Percentiles rank a stretch among this genome's conserved stretches.
These are phyloP conservation scores for Penicillium chermesinum DNA, from an alignment of 495 filamentous ascomycete species.

Conservation along the genomic window DNA sequence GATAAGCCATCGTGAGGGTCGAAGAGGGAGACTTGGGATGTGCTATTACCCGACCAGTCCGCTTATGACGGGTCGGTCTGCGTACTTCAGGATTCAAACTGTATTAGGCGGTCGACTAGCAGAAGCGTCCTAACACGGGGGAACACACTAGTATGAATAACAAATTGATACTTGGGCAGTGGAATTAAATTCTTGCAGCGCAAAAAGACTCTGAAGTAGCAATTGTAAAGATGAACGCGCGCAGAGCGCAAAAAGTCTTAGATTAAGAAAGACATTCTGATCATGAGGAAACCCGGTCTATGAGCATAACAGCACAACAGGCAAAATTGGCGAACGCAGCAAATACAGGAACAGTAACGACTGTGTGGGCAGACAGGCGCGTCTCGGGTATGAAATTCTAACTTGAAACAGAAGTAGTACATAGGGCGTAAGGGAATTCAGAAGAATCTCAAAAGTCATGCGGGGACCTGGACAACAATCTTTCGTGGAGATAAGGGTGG, in stretches of 20 bases:
- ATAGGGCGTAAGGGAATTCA: conserved; percentile 1
- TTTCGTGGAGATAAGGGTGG: conserved; percentile 6
- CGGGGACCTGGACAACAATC: conserved; percentile 8
- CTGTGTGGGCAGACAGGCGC: conserved; percentile 8
- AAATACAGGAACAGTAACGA: conserved; percentile 11
- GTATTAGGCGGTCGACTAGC: no score
- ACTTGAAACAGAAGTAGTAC: conserved; percentile 4
- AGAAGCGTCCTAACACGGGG: no score
- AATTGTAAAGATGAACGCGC: no score
- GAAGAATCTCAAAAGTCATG: not conserved
- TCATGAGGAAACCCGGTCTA: conserved; percentile 4
- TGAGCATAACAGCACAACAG: conserved; percentile 2
- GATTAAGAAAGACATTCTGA: conserved; percentile 1
- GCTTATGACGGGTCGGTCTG: no score
- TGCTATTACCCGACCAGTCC: no score
- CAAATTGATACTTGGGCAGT: no score
- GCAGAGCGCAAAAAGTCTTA: conserved; percentile 1
- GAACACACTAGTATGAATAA: no score
- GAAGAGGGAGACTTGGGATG: no score
- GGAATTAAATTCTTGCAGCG: no score
- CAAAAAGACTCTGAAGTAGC: no score
- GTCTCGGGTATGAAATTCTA: conserved; percentile 23
- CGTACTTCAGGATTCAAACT: no score
- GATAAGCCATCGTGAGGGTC: no score
- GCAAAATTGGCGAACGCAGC: not conserved